Evolutionary conservation across 2,329 filamentous ascomycete species (phyloP).

Genomic region (Davidsoniella eucalypti): DNA sequence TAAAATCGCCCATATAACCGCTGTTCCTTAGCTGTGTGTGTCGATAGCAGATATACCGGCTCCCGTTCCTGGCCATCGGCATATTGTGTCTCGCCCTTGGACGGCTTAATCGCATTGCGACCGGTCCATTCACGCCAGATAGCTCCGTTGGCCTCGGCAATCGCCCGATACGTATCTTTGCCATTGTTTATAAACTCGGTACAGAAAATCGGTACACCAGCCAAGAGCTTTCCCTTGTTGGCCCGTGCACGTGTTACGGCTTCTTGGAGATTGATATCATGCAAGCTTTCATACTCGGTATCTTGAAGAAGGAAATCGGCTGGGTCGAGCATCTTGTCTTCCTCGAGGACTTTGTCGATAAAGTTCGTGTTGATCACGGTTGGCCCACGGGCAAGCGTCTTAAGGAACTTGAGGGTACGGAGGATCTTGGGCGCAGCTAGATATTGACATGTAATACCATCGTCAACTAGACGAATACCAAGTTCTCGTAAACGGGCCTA

Average conservation of each 20-base stretch:
- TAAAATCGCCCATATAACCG: constrained; percentile 66
- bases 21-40: constrained; percentile 47
- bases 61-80: constrained; percentile 43
- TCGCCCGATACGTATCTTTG: constrained; percentile 67
- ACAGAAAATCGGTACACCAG: constrained; percentile 67
- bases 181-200: constrained; percentile 66
- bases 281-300: constrained; percentile 52
- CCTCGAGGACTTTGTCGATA: constrained; percentile 59
- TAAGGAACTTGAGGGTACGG: constrained; percentile 86
- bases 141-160: constrained; percentile 79
- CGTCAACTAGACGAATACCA: constrained; percentile 65
- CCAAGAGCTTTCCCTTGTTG: constrained; percentile 62
- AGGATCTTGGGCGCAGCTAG: constrained; percentile 76
- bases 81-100: constrained; percentile 33
- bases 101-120: constrained; percentile 49
- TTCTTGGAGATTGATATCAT: constrained; percentile 51
- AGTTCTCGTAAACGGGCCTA: constrained; percentile 68
- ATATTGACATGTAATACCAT: constrained; percentile 63
- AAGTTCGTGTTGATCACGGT: constrained; percentile 62
- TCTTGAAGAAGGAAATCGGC: constrained; percentile 56
- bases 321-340: constrained; percentile 46
- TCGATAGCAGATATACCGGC: constrained; percentile 71
- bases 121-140: constrained; percentile 65
- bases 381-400: constrained; percentile 66
- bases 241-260: constrained; percentile 54